Evolutionary conservation across 257 asterid species (phyloP), one percentile per base, ranked within the genome.

Genomic region (Primulina eburnea): DNA sequence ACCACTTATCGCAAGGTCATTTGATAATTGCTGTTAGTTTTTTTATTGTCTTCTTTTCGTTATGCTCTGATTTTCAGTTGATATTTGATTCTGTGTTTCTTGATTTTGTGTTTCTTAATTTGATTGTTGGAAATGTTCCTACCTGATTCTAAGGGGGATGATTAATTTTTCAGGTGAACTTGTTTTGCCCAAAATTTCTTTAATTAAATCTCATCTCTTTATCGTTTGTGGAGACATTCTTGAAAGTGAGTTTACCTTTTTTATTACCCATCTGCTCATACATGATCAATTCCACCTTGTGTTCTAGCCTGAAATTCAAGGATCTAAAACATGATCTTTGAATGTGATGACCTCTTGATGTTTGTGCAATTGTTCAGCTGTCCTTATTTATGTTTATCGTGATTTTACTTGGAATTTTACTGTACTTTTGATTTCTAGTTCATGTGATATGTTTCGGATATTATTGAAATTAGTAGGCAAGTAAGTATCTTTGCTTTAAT

Each of bases 1-100:
- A 86, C 97, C 67, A 88, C 97, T 70, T 88, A 90, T 77, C 90
- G 94, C 74, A 86, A 85, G 89, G 94, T 88, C 64, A 26, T 5
- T 67, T 29, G 2, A 40, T 38, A 4, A 55, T 60, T 43, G 38
- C 60, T 6, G 7, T 53, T 21, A 12, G 26, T 58, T 38, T 21
- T 21, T 57, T 8, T 4, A 2, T 28, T 28, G 30, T 28, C 30
- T 28, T 28, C 30, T 1, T 5, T 20, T 18, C 17, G 6, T 32
- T 32, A 4, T 32, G 34, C 34, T 32, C 34, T 32, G 34, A 32
- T 32, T n/a, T 56, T 61, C 9, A 28, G 50, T 32, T 64, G 37
- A 20, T 64, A 32, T 35, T 65, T 59, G 34, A 32, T 2, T 24
- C 4, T 32, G 34, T 4, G 34, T 32, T 5, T 0, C 4, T 32